Conservation (phyloP, 768 basidiomycete species). For the Mycena belliarum region DNA sequence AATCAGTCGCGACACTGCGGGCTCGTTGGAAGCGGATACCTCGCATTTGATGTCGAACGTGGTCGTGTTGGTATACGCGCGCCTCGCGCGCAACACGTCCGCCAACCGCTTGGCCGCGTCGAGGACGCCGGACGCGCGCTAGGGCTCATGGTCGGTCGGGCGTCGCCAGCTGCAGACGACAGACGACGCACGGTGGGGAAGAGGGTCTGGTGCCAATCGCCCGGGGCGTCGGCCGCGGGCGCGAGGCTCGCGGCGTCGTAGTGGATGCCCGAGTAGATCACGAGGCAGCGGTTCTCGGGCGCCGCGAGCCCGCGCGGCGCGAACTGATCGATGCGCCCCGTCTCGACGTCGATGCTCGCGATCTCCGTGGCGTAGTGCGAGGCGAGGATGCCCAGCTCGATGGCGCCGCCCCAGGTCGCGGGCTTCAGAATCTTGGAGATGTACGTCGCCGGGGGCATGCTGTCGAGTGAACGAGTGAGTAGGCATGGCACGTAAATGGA, state of each 20-base stretch:
- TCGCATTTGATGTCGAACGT: slow-evolving; percentile 92
- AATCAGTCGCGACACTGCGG: not conserved
- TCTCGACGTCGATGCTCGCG: slow-evolving; percentile 87
- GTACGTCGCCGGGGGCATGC: slow-evolving; percentile 66
- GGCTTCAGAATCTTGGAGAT: slow-evolving; percentile 79
- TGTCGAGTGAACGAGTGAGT: slow-evolving; percentile 16
- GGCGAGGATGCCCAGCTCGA: slow-evolving; percentile 86
- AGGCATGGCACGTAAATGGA: not conserved
- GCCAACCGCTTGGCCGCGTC: slow-evolving; percentile 72
- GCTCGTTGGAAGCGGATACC: slow-evolving; percentile 37
- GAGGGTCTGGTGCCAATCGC: slow-evolving; percentile 88
- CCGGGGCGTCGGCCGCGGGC: slow-evolving; percentile 71
- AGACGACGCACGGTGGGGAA: slow-evolving; percentile 59
- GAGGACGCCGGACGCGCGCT: slow-evolving; percentile 37
- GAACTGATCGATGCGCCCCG: slow-evolving; percentile 86
- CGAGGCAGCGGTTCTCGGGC: slow-evolving; percentile 53
- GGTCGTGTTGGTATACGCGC: slow-evolving; percentile 87
- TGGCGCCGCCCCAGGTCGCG: slow-evolving; percentile 92
- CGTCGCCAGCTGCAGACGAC: not conserved
- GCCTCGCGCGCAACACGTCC: slow-evolving; percentile 67
- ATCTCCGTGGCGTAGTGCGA: slow-evolving; percentile 85
- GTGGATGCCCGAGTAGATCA: slow-evolving; percentile 97
- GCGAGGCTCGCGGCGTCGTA: slow-evolving; percentile 90
- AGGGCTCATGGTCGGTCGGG: not conserved
- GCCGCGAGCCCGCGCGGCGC: slow-evolving; percentile 48